Evolutionary conservation across 129 eudicot genomes (phyloP).

Genomic region (Centaurea solstitialis): DNA sequence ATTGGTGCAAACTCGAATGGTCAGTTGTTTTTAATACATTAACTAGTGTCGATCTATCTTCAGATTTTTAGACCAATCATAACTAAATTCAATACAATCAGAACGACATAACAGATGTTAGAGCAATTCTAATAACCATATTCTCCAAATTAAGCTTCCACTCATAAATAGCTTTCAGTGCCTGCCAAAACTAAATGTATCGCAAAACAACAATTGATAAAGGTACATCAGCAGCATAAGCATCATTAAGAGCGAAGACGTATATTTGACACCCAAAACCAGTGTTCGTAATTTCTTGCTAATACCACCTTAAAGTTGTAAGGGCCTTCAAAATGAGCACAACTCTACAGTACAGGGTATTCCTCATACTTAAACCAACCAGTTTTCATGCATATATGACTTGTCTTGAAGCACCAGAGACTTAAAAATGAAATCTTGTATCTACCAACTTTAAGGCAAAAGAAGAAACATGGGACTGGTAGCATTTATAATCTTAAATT

Average conservation of each 20-base stretch:
- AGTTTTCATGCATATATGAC: conserved; percentile 6
- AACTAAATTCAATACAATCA: neutral
- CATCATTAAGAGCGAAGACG: neutral
- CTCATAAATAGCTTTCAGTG: too few species aligned
- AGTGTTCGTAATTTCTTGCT: neutral
- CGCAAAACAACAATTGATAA: neutral
- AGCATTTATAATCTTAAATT: neutral
- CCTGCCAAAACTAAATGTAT: neutral
- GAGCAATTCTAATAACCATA: too few species aligned
- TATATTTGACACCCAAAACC: neutral
- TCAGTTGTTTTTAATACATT: too few species aligned
- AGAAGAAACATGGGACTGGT: neutral
- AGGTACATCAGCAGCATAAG: neutral
- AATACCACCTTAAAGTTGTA: neutral
- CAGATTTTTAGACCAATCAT: neutral
- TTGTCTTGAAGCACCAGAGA: neutral
- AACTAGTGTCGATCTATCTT: neutral
- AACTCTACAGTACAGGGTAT: neutral
- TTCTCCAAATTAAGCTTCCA: too few species aligned
- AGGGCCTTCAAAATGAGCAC: neutral
- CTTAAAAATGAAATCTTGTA: neutral
- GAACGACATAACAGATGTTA: neutral
- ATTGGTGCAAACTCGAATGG: neutral
- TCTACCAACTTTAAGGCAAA: neutral
- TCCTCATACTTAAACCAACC: neutral